phyloP scores from a whole-genome alignment of 306 rosid species.

The Acacia acuminata region DNA sequence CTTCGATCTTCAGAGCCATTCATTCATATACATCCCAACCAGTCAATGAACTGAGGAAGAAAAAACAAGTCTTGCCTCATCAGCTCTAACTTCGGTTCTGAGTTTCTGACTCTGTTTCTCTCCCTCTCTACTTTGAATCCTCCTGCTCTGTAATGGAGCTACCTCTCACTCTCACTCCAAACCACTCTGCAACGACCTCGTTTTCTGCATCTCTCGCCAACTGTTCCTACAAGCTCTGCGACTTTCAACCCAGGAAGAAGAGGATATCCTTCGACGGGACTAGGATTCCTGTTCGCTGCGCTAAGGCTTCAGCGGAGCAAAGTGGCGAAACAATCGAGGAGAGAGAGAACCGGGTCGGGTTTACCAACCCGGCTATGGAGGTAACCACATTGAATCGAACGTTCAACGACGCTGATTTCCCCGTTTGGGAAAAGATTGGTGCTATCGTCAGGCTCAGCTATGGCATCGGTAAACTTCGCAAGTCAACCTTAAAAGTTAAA shows the following conservation, averaged over 20 bases:
- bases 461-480: slow-evolving; percentile 69
- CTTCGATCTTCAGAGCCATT: too few relatives aligned
- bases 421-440: slow-evolving; percentile 96
- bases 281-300: slow-evolving; percentile 38
- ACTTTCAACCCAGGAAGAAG: slow-evolving; percentile 35
- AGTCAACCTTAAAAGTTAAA: background rate
- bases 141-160: slow-evolving; percentile 9
- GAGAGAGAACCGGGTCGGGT: slow-evolving; percentile 48
- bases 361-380: slow-evolving; percentile 82
- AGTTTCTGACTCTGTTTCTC: background rate
- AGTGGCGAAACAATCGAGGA: slow-evolving; percentile 59
- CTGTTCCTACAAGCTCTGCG: slow-evolving; percentile 8
- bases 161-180: slow-evolving; percentile 13
- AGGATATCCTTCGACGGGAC: slow-evolving; percentile 27
- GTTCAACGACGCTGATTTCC: slow-evolving; percentile 75
- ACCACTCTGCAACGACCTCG: slow-evolving; percentile 5
- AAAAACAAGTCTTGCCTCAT: background rate
- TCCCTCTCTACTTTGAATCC: background rate
- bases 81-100: background rate
- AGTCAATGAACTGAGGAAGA: background rate
- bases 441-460: slow-evolving; percentile 94
- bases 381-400: slow-evolving; percentile 74
- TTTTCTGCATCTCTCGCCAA: background rate
- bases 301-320: slow-evolving; percentile 70
- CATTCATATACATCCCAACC: background rate